These are phyloP conservation scores for Buddleja alternifolia DNA, from an alignment of 257 asterid species.

Conservation along the genomic window DNA sequence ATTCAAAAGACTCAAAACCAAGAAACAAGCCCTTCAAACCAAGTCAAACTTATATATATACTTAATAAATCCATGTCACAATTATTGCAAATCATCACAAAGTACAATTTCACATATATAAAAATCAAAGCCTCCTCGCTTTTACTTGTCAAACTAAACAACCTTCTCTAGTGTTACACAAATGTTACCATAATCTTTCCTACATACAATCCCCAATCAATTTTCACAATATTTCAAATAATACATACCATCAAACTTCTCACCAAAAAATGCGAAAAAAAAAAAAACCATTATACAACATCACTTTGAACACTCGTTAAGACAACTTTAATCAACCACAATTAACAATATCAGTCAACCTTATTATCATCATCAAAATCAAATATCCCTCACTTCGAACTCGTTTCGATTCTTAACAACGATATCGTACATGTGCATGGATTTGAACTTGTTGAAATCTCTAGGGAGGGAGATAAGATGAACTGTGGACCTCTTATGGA, in stretches of 20 bases:
- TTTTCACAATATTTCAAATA: neutral
- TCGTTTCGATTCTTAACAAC: conserved; percentile 56
- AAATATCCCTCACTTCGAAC: conserved; percentile 47
- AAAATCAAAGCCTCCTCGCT: conserved; percentile 9
- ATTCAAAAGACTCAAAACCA: no score
- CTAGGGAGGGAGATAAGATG: conserved; percentile 56
- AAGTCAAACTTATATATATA: neutral
- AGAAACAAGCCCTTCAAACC: neutral
- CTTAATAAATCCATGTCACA: neutral
- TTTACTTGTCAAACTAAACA: neutral
- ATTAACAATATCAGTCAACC: no score
- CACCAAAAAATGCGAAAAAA: neutral
- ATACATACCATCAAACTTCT: neutral
- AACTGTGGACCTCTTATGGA: conserved; percentile 45
- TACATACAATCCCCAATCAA: conserved; percentile 17
- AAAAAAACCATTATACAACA: no score
- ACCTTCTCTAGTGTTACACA: conserved; percentile 22
- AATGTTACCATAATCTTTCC: neutral
- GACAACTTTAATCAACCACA: neutral
- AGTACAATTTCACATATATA: conserved; percentile 17
- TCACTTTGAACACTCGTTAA: neutral
- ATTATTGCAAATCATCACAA: neutral
- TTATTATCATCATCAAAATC: neutral
- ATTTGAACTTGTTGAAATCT: conserved; percentile 53
- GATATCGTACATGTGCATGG: conserved; percentile 59